Base-by-base conservation (phyloP, 179 eudicot genomes). In the Silene vulgaris region DNA sequence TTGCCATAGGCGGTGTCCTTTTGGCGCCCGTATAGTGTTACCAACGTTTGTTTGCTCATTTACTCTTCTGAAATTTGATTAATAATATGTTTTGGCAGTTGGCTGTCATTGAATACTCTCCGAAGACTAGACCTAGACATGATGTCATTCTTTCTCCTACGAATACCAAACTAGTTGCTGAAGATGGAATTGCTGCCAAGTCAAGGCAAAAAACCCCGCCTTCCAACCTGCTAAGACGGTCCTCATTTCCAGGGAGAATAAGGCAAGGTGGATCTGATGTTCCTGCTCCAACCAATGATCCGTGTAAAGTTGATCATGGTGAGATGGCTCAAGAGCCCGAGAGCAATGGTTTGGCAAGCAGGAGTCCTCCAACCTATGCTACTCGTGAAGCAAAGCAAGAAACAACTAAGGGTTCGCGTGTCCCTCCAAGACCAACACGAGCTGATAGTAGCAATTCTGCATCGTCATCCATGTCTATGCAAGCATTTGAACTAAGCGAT, bases 151-250 rank as follows among this genome's bases (percentile, higher is more conserved):
- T 81, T 76, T 86, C 89, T 8, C 73, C 87, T 79, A 87, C 89
- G 59, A 75, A 83, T 32, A 23, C 66, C 50, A 86, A 78, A 62
- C 83, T 85, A 73, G 75, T 76, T 40, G 73, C 76, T 77, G 96
- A 90, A 76, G 96, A 91, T 76, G 87, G 89, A 75, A 57, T 68
- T 65, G 65, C 84, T 80, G 67, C 79, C 14, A 91, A 82, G 80
- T 80, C 84, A 50, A 86, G 92, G 79, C 89, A 81, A 66, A 90
- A 83, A 87, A 94, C 98, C 59, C 97, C 95, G 56, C 97, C 97
- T 66, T 71, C 81, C 69, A 82, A 76, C 82, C 86, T 85, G 35
- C 26, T 54, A 35, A 82, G 92, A 78, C 86, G 86, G 21, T 76
- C 97, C 69, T 87, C 96, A 48, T 86, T 92, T 79, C 74, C 90